phyloP scores from a whole-genome alignment of 768 basidiomycete species.

The Trametes maxima region DNA sequence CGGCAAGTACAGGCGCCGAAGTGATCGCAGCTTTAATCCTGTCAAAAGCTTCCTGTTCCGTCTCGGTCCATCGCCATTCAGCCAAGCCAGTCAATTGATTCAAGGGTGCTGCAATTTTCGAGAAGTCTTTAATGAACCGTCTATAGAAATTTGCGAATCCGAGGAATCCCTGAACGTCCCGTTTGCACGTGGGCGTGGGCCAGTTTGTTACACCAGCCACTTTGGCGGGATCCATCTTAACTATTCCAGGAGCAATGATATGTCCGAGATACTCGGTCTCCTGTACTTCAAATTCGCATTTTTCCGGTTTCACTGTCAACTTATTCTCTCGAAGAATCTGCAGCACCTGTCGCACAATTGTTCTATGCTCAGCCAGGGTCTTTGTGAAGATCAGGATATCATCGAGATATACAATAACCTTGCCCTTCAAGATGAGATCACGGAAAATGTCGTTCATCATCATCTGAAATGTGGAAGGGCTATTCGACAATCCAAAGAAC shows the following conservation, averaged over 20 bases:
- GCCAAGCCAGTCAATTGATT: conserved; percentile 6
- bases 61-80: neutral
- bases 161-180: conserved; percentile 27
- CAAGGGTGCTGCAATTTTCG: conserved; percentile 24
- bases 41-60: neutral
- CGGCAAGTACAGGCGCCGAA: neutral
- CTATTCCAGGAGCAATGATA: conserved; percentile 24
- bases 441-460: conserved; percentile 35
- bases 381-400: conserved; percentile 45
- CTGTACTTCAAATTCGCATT: conserved; percentile 36
- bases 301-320: conserved; percentile 39
- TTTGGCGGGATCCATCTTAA: conserved; percentile 36
- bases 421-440: conserved; percentile 32
- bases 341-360: conserved; percentile 26
- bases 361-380: conserved; percentile 25
- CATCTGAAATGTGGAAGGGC: conserved; percentile 37
- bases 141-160: conserved; percentile 35
- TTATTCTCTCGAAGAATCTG: conserved; percentile 29
- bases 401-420: conserved; percentile 44
- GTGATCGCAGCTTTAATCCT: conserved; percentile 4
- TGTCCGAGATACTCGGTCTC: conserved; percentile 37
- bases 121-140: conserved; percentile 33
- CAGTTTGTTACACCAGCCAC: conserved; percentile 31
- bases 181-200: conserved; percentile 25
- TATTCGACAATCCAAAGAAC: conserved; percentile 40